Percentiles rank a stretch among this genome's conserved stretches.
Evolutionary conservation across 2,329 filamentous ascomycete genomes (phyloP).

Genomic region (Trichoderma breve): DNA sequence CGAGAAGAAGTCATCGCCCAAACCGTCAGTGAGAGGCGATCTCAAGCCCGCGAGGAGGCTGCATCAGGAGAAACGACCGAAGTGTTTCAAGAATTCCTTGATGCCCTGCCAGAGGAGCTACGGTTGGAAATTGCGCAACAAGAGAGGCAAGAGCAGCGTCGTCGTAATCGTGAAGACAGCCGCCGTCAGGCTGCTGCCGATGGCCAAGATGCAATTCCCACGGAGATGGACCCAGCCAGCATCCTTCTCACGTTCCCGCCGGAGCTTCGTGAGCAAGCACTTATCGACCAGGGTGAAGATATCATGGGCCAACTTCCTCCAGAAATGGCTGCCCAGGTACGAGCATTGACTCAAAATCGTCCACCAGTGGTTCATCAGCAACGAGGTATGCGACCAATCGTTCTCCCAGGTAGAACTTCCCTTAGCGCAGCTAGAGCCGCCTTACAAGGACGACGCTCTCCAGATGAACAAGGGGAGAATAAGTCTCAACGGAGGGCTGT

Average conservation of each 20-base stretch:
- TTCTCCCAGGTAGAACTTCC: constrained; percentile 32
- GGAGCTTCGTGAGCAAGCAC: constrained; percentile 76
- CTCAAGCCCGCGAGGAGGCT: constrained; percentile 67
- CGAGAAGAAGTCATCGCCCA: constrained; percentile 94
- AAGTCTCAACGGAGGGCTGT: constrained; percentile 76
- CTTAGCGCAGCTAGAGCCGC: constrained; percentile 27
- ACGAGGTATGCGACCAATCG: constrained; percentile 32
- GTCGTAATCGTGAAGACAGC: constrained; percentile 78
- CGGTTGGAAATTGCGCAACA: constrained; percentile 87
- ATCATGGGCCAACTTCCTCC: constrained; percentile 80
- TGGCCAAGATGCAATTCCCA: constrained; percentile 50
- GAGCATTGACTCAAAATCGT: constrained; percentile 57
- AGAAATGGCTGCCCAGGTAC: constrained; percentile 82
- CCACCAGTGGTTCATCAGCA: constrained; percentile 29
- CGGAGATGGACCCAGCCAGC: constrained; percentile 89
- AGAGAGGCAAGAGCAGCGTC: constrained; percentile 83
- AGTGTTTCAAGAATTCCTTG: constrained; percentile 89
- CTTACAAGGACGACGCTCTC: constrained; percentile 25
- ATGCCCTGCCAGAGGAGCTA: constrained; percentile 86
- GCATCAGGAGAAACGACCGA: constrained; percentile 73
- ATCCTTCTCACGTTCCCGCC: constrained; percentile 90
- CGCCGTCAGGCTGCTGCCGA: constrained; percentile 62
- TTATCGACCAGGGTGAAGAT: constrained; percentile 89
- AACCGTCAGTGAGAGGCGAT: constrained; percentile 78
- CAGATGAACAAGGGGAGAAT: constrained; percentile 48